Percentiles rank a stretch among this genome's conserved stretches.
Conservation (phyloP, 2,329 filamentous ascomycete species). For the Stachybotrys chlorohalonatus region DNA sequence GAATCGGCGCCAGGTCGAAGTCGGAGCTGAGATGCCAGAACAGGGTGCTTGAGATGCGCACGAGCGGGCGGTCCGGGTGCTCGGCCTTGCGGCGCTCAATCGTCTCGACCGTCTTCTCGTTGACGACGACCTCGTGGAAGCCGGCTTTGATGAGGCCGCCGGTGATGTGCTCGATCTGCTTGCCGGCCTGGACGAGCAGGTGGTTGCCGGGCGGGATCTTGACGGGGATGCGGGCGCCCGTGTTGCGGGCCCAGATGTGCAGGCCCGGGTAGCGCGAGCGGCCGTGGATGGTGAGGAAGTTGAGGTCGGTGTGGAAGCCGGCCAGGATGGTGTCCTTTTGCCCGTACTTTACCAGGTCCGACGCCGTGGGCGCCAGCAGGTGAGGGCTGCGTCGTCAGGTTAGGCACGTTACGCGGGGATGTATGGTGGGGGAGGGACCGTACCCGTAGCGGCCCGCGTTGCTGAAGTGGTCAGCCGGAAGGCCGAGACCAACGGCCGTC, state of each 20-base stretch:
- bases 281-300: slow-evolving; percentile 57
- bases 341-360: slow-evolving; percentile 46
- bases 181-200: slow-evolving; percentile 52
- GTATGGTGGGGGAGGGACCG: neutral
- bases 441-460: slow-evolving; percentile 47
- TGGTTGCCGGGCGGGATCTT: slow-evolving; percentile 49
- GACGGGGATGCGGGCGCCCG: slow-evolving; percentile 47
- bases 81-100: slow-evolving; percentile 32
- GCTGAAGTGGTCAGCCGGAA: slow-evolving; percentile 43
- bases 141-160: slow-evolving; percentile 53
- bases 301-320: slow-evolving; percentile 56
- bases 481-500: slow-evolving; percentile 46
- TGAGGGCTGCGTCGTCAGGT: slow-evolving; percentile 35
- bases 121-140: slow-evolving; percentile 54
- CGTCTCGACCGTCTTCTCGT: slow-evolving; percentile 38
- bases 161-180: slow-evolving; percentile 53
- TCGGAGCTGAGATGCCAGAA: slow-evolving; percentile 54
- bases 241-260: slow-evolving; percentile 57
- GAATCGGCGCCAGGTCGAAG: slow-evolving; percentile 43
- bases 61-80: slow-evolving; percentile 38
- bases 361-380: slow-evolving; percentile 51
- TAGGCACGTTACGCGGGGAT: neutral
- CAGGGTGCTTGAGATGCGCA: slow-evolving; percentile 51
- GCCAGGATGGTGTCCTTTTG: slow-evolving; percentile 48
- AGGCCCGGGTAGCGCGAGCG: slow-evolving; percentile 53